Evolutionary conservation across 2,329 filamentous ascomycete species (phyloP).

Genomic region (Botrytis fabae): DNA sequence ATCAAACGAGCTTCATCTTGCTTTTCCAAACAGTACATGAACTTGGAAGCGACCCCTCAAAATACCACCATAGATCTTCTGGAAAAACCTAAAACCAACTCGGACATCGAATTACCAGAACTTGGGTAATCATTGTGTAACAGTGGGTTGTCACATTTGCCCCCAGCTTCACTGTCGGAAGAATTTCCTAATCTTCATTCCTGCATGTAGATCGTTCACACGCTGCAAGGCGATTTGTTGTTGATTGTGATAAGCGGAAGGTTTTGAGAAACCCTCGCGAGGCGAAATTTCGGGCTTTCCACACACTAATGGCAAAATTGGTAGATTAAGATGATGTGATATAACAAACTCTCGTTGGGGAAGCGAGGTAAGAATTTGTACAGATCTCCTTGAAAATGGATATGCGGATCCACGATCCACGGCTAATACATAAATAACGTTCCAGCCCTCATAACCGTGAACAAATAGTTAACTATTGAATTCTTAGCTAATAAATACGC

Average conservation of each 20-base stretch:
- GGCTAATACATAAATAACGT: neutral
- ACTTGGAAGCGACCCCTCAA: neutral
- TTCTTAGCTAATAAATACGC: neutral
- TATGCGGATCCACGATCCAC: neutral
- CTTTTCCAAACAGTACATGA: neutral
- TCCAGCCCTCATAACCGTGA: neutral
- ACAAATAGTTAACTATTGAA: neutral
- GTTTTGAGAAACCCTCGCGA: neutral
- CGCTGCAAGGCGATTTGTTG: neutral
- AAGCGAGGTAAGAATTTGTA: neutral
- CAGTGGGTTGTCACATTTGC: neutral
- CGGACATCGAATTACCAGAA: neutral
- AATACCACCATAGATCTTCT: neutral
- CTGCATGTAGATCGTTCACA: neutral
- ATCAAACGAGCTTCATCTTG: no score
- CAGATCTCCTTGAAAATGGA: neutral
- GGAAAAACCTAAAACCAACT: neutral
- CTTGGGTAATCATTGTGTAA: neutral
- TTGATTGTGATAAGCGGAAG: no score
- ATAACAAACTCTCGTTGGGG: neutral
- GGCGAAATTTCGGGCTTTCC: neutral
- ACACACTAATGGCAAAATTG: neutral
- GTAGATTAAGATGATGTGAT: neutral
- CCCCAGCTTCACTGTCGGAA: neutral
- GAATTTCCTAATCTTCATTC: neutral